Evolutionary conservation across 148 eudicot genomes (phyloP), one percentile per base, ranked within the genome.

Genomic region (Vaccinium corymbosum): DNA sequence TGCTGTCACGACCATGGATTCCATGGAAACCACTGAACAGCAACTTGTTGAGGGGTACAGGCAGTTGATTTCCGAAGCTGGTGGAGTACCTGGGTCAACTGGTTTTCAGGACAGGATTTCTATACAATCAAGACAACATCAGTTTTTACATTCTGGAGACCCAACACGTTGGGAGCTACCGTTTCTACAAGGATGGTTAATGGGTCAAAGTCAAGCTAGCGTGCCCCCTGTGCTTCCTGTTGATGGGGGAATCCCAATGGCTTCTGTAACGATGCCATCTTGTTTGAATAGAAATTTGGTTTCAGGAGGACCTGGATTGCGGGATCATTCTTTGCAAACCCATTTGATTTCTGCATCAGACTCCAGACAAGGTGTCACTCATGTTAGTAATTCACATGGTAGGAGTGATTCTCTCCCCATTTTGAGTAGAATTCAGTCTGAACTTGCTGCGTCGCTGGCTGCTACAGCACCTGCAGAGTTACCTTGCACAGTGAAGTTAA

Each of bases 401-500:
- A 77, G 80, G 77, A 76, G 80, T 16, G 57, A 70, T 46, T 84
- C 81, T 13, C 17, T 73, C 12, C 83, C 81, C 27, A 74, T 79
- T 52, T 59, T 86, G 51, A 80, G 76, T 80, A 80, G 80, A 75
- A 86, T 86, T 83, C 88, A 83, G 38, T 86, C 85, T 80, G 83
- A 86, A 38, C 73, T 86, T 73, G 75, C 86, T 80, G 81, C 83
- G 3, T 86, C 88, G 59, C 32, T 86, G 78, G 57, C 85, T 70
- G 85, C 82, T 42, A 78, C 85, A 71, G 83, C 85, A 72, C 76
- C 85, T 75, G 76, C 86, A 19, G 88, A 86, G 83, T 83, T 86
- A 72, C 88, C 88, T 80, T 86, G 86, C 48, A 86, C 86, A 9
- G 88, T 86, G 79, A 86, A 86, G 86, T 78, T 86, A 61, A 80